phyloP scores from a whole-genome alignment of 2,329 filamentous ascomycete species.

The Penicillium thymicola region DNA sequence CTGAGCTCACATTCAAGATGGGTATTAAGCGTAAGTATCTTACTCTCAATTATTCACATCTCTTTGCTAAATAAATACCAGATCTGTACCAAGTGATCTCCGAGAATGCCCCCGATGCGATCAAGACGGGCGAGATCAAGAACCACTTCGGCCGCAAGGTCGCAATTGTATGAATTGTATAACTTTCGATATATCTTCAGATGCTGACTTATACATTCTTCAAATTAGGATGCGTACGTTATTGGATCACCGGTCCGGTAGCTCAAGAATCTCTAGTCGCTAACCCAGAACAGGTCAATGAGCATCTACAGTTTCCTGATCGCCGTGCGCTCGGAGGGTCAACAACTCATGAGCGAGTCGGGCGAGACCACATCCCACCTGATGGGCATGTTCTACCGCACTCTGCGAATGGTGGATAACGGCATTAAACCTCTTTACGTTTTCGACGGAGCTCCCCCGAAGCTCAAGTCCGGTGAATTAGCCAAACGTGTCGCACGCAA shows the following conservation, averaged over 20 bases:
- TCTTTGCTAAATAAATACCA: slow-evolving; percentile 43
- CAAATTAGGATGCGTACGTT: slow-evolving; percentile 56
- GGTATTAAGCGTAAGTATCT: slow-evolving; percentile 50
- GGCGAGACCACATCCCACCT: slow-evolving; percentile 97
- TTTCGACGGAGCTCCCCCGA: slow-evolving; percentile 94
- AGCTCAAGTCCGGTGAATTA: slow-evolving; percentile 94
- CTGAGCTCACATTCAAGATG: slow-evolving; percentile 34
- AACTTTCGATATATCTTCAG: slow-evolving; percentile 1
- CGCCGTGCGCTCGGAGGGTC: slow-evolving; percentile 91
- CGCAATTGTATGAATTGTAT: slow-evolving; percentile 65
- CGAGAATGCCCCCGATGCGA: slow-evolving; percentile 89
- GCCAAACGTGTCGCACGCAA: slow-evolving; percentile 96
- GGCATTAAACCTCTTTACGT: slow-evolving; percentile 98
- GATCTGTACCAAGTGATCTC: slow-evolving; percentile 78
- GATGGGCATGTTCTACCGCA: slow-evolving; percentile 99
- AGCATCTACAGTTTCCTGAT: slow-evolving; percentile 98
- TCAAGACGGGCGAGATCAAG: slow-evolving; percentile 98
- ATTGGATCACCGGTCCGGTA: slow-evolving; percentile 1
- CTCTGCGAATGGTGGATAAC: slow-evolving; percentile 95
- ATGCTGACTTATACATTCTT: slow-evolving; percentile 15
- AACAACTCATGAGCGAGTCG: slow-evolving; percentile 91
- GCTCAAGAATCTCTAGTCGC: not conserved
- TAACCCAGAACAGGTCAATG: slow-evolving; percentile 68
- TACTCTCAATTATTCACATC: slow-evolving; percentile 44
- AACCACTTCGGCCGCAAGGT: slow-evolving; percentile 98